Conservation (phyloP, 2,329 filamentous ascomycete genomes). For the Chaetomiaceae sp. region DNA sequence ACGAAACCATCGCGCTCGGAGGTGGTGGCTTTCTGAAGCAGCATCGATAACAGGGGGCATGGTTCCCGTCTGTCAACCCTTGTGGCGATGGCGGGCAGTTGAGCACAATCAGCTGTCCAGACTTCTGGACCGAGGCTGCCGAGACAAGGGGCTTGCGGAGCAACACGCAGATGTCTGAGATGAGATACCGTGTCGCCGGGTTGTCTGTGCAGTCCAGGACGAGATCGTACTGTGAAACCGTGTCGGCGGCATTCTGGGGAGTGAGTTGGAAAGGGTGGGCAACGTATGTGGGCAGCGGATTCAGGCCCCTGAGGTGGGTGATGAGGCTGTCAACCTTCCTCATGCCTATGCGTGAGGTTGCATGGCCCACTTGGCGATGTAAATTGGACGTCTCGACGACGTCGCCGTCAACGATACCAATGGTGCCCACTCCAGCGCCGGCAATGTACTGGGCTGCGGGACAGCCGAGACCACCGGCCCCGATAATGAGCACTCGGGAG, state of each 20-base stretch:
- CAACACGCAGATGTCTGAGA: constrained; percentile 83
- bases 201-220: constrained; percentile 95
- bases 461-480: constrained; percentile 83
- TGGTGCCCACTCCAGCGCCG: constrained; percentile 74
- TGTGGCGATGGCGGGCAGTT: constrained; percentile 67
- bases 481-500: constrained; percentile 71
- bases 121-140: constrained; percentile 79
- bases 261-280: constrained; percentile 60
- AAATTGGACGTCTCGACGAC: constrained; percentile 83
- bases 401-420: constrained; percentile 86
- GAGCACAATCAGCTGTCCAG: constrained; percentile 83
- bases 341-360: constrained; percentile 61
- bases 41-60: constrained; percentile 88
- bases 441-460: constrained; percentile 90
- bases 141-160: constrained; percentile 75
- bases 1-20: constrained; percentile 72
- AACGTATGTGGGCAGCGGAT: constrained; percentile 62
- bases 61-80: constrained; percentile 43
- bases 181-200: constrained; percentile 82
- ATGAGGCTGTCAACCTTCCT: constrained; percentile 76
- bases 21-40: constrained; percentile 86
- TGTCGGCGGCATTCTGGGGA: constrained; percentile 58
- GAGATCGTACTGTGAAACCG: constrained; percentile 68
- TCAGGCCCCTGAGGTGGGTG: constrained; percentile 53
- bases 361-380: constrained; percentile 84